phyloP scores from a whole-genome alignment of 2,329 filamentous ascomycete species.

The Pseudocercospora musae region DNA sequence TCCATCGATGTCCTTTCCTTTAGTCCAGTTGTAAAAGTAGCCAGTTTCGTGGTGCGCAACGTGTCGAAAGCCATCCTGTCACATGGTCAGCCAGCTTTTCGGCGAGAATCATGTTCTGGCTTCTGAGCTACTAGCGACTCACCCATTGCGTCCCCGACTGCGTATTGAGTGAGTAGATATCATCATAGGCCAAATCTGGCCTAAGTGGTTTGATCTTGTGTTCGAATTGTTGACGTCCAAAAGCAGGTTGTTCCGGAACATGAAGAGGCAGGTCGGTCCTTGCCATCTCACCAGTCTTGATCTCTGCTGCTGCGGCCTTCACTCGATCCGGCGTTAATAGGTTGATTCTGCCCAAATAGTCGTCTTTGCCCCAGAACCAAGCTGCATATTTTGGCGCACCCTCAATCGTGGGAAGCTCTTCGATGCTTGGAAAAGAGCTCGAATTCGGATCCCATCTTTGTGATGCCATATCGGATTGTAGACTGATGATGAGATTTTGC shows the following conservation, averaged over 20 bases:
- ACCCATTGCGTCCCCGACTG: conserved; percentile 45
- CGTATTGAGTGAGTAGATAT: conserved; percentile 44
- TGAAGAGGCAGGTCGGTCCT: conserved; percentile 55
- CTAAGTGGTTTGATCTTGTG: conserved; percentile 51
- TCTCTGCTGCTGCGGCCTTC: conserved; percentile 52
- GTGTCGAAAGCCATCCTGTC: conserved; percentile 43
- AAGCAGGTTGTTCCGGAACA: conserved; percentile 52
- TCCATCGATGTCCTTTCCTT: conserved; percentile 41
- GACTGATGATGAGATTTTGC: not conserved
- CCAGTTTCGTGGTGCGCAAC: conserved; percentile 41
- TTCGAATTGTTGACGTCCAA: conserved; percentile 51
- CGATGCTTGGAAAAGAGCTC: conserved; percentile 51
- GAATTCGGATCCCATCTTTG: conserved; percentile 46
- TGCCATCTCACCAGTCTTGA: conserved; percentile 55
- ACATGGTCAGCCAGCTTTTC: not conserved
- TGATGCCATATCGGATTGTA: conserved; percentile 8
- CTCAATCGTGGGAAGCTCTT: conserved; percentile 51
- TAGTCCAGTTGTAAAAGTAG: conserved; percentile 44
- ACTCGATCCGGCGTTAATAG: conserved; percentile 56
- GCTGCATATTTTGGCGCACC: conserved; percentile 55
- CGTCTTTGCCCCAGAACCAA: conserved; percentile 60
- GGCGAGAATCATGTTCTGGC: not conserved
- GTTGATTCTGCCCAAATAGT: conserved; percentile 54
- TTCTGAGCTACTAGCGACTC: not conserved
- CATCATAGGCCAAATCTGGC: conserved; percentile 41